A percentile compares a stretch with the other conserved stretches of the same genome.
Conservation (phyloP, 2,329 filamentous ascomycete species). For the Venturia aucupariae region DNA sequence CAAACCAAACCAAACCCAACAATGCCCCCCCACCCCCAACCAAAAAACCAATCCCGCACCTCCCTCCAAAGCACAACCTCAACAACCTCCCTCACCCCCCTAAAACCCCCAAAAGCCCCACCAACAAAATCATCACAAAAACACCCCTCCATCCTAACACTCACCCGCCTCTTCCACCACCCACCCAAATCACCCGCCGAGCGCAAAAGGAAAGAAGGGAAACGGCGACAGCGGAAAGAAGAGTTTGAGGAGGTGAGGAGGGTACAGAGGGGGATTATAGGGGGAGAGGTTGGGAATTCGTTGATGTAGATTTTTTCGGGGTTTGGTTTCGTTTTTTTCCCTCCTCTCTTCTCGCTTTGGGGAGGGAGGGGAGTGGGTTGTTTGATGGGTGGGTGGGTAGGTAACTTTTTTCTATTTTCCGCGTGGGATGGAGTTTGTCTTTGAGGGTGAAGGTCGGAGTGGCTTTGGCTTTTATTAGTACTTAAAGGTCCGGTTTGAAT, state of each 20-base stretch:
- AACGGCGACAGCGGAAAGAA: neutral
- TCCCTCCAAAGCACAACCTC: no score
- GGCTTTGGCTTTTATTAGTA: neutral
- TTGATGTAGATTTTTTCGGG: no score
- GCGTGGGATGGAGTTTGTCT: no score
- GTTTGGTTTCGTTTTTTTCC: no score
- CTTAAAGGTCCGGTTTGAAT: neutral
- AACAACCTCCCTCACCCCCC: no score
- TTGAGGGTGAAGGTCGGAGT: no score
- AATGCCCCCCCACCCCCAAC: neutral
- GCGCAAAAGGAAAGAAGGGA: neutral
- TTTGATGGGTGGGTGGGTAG: no score
- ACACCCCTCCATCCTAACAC: neutral
- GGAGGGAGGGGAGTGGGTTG: no score
- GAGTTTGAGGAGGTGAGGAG: neutral
- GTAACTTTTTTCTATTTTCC: no score
- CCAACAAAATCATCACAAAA: neutral
- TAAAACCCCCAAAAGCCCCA: no score
- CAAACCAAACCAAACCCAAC: neutral
- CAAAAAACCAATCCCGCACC: neutral
- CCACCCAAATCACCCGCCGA: neutral
- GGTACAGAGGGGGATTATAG: neutral
- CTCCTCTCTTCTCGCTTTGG: no score
- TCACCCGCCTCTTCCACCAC: neutral
- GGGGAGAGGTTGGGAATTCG: neutral